phyloP scores from a whole-genome alignment of 2,329 filamentous ascomycete genomes.

The Dactylellina haptotyla region DNA sequence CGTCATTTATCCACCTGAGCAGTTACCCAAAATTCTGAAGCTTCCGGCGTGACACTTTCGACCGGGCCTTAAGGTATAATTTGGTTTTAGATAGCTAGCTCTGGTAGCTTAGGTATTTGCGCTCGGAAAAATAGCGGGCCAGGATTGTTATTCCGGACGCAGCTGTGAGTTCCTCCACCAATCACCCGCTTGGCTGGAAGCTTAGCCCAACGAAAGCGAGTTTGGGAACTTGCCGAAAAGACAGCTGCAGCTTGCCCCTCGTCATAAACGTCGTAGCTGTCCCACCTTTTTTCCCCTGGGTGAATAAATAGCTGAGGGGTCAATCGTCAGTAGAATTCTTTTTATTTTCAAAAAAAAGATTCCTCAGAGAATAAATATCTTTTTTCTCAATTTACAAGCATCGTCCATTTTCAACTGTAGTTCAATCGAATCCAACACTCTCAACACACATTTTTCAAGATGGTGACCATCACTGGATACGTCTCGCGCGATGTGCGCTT shows the following conservation, averaged over 20 bases:
- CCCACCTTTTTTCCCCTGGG: slow-evolving; percentile 29
- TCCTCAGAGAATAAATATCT: not conserved
- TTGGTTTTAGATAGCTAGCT: too few species aligned
- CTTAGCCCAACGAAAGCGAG: slow-evolving; percentile 2
- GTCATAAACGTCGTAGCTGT: slow-evolving; percentile 19
- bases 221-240: slow-evolving; percentile 51
- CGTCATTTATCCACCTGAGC: slow-evolving; percentile 29
- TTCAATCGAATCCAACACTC: slow-evolving; percentile 19
- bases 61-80: too few species aligned
- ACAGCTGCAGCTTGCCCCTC: slow-evolving; percentile 43
- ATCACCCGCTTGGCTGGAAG: slow-evolving; percentile 24
- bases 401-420: not conserved
- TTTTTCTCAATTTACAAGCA: not conserved
- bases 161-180: slow-evolving; percentile 53
- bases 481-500: slow-evolving; percentile 79
- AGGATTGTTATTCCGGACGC: slow-evolving; percentile 48
- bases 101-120: not conserved
- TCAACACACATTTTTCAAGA: slow-evolving; percentile 54
- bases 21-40: slow-evolving; percentile 28
- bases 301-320: slow-evolving; percentile 48
- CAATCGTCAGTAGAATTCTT: not conserved
- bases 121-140: slow-evolving; percentile 45
- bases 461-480: slow-evolving; percentile 77
- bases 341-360: slow-evolving; percentile 5
- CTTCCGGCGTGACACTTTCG: not conserved